Percentiles rank a stretch among this genome's conserved stretches.
These are phyloP conservation scores for Daldinia decipiens DNA, from an alignment of 495 filamentous ascomycete genomes.

Conservation along the genomic window DNA sequence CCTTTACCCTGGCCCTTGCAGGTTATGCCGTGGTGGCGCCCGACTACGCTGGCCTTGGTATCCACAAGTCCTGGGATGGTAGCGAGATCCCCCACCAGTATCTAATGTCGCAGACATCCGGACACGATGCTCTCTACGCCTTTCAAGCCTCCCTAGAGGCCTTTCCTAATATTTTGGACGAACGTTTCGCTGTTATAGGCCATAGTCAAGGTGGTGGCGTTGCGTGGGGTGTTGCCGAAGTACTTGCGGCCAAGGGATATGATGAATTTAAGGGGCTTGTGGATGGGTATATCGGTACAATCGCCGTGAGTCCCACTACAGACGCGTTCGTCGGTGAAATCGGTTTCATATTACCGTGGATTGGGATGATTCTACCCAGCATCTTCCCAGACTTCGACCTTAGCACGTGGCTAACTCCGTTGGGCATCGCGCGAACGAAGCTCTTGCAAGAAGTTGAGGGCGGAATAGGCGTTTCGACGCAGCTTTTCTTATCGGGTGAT, in stretches of 20 bases:
- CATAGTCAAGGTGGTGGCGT: background rate
- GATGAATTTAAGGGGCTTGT: background rate
- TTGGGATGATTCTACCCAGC: conserved; percentile 25
- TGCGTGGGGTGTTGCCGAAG: background rate
- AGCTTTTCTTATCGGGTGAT: conserved; percentile 43
- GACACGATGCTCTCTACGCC: conserved; percentile 58
- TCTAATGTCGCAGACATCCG: conserved; percentile 48
- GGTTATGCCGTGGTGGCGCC: conserved; percentile 67
- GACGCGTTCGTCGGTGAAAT: background rate
- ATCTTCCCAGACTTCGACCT: conserved; percentile 35
- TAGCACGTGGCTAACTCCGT: conserved; percentile 45
- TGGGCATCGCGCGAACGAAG: conserved; percentile 45
- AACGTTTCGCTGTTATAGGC: background rate
- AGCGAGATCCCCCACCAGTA: conserved; percentile 56
- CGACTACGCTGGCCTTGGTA: conserved; percentile 66
- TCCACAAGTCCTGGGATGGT: conserved; percentile 51
- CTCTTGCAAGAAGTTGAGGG: conserved; percentile 50
- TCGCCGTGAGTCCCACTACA: background rate
- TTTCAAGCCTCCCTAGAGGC: conserved; percentile 53
- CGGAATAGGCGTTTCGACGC: conserved; percentile 37
- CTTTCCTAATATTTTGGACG: background rate
- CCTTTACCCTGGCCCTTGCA: conserved; percentile 57
- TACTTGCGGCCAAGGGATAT: background rate
- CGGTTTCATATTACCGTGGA: conserved; percentile 16
- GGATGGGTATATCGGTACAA: background rate